Percentiles rank a stretch among this genome's conserved stretches.
Evolutionary conservation across 75 land plant species (phyloP).

Genomic region (Azolla pinnata): DNA sequence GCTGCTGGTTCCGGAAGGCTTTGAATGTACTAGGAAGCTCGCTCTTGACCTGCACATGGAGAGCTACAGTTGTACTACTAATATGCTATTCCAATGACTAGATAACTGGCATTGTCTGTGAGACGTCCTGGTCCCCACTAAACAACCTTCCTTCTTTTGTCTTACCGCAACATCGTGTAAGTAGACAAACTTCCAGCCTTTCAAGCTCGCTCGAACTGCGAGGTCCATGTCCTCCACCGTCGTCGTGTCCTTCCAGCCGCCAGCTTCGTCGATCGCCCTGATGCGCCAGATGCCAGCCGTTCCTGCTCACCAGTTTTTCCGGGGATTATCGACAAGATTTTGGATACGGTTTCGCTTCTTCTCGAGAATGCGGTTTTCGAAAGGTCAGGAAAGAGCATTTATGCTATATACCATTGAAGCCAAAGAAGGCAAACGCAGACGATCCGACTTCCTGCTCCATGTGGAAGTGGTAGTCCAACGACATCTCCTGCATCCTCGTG

Average conservation of each 20-base stretch:
- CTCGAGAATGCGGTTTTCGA: not conserved
- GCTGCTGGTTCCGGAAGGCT: conserved; percentile 69
- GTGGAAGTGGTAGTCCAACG: conserved; percentile 36
- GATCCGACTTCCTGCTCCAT: conserved; percentile 41
- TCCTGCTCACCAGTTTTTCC: not conserved
- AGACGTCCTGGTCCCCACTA: too few relatives aligned
- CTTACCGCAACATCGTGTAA: not conserved
- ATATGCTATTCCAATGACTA: too few relatives aligned
- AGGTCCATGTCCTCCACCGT: conserved; percentile 17
- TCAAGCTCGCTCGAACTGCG: conserved; percentile 15
- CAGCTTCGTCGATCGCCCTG: conserved; percentile 24
- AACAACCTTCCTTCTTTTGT: too few relatives aligned
- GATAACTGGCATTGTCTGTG: too few relatives aligned
- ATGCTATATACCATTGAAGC: conserved; percentile 32
- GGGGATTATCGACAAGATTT: not conserved
- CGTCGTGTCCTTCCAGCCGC: conserved; percentile 15
- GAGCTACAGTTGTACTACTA: too few relatives aligned
- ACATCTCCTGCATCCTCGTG: conserved; percentile 47
- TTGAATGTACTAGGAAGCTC: conserved; percentile 72
- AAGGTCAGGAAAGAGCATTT: not conserved
- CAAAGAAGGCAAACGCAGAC: conserved; percentile 30
- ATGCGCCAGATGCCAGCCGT: conserved; percentile 14
- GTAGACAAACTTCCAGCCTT: conserved; percentile 19
- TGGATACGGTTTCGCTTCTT: not conserved
- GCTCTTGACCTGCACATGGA: conserved; percentile 63